Evolutionary conservation across 2,329 filamentous ascomycete species (phyloP).

Genomic region (Tympanopsis confertula): DNA sequence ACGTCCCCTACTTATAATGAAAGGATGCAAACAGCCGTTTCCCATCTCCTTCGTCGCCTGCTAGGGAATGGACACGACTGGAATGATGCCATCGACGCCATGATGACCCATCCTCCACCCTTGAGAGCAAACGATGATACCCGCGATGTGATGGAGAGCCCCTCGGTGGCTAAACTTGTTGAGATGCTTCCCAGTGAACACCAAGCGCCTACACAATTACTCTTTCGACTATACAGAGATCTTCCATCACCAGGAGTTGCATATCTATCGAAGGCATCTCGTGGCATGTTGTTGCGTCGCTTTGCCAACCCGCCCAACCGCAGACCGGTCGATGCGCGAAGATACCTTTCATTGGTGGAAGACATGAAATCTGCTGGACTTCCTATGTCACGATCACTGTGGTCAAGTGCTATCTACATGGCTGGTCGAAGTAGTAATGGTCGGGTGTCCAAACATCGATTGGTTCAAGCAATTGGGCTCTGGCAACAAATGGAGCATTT

Average conservation of each 20-base stretch:
- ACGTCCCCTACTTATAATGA: too few species aligned
- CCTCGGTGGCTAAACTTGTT: too few species aligned
- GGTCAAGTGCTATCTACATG: conserved; percentile 49
- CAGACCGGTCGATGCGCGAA: conserved; percentile 29
- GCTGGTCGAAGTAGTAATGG: conserved; percentile 37
- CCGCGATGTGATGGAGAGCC: too few species aligned
- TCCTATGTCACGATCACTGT: conserved; percentile 36
- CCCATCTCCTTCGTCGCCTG: too few species aligned
- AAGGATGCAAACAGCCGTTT: too few species aligned
- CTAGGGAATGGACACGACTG: too few species aligned
- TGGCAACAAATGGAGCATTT: conserved; percentile 55
- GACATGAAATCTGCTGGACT: conserved; percentile 45
- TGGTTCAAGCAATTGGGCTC: conserved; percentile 43
- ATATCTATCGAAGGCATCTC: conserved; percentile 12
- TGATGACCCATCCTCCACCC: too few species aligned
- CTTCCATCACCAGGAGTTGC: conserved; percentile 7
- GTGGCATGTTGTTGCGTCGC: conserved; percentile 38
- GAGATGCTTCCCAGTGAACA: too few species aligned
- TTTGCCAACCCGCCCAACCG: conserved; percentile 36
- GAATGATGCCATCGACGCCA: too few species aligned
- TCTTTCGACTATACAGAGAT: conserved; percentile 9
- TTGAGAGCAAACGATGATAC: too few species aligned
- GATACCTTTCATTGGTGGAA: conserved; percentile 48
- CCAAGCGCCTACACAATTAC: too few species aligned
- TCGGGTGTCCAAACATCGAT: conserved; percentile 28